Evolutionary conservation across 495 filamentous ascomycete genomes (phyloP).

Genomic region (Amniculicola lignicola): DNA sequence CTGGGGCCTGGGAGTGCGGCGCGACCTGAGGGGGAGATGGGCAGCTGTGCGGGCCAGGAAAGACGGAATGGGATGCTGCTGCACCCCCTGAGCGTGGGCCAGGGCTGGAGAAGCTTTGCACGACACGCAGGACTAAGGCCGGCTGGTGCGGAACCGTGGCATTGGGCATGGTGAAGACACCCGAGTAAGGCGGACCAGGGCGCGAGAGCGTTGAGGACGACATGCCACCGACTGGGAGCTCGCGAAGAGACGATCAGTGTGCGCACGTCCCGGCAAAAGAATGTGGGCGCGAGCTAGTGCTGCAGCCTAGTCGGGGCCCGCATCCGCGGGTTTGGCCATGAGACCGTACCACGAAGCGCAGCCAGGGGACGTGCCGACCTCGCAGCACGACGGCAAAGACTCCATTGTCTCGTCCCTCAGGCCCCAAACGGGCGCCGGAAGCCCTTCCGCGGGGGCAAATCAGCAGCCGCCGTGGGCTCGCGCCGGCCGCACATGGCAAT

Average conservation of each 20-base stretch:
- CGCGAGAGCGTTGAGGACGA: conserved; percentile 16
- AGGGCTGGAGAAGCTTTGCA: conserved; percentile 24
- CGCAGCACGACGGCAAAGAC: conserved; percentile 13
- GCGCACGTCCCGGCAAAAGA: conserved; percentile 30
- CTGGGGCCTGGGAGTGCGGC: conserved; percentile 13
- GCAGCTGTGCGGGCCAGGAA: conserved; percentile 36
- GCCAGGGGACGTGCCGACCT: conserved; percentile 3
- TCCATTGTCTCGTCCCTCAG: not conserved
- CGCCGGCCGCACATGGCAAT: conserved; percentile 9
- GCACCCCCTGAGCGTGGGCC: conserved; percentile 33
- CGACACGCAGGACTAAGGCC: conserved; percentile 6
- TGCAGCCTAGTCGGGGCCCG: conserved; percentile 19
- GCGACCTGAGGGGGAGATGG: conserved; percentile 34
- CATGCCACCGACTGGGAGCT: conserved; percentile 21
- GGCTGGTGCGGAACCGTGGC: conserved; percentile 30
- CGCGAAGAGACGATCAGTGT: conserved; percentile 21
- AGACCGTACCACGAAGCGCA: not conserved
- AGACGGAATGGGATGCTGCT: conserved; percentile 2
- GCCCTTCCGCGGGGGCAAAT: conserved; percentile 30
- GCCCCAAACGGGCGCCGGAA: conserved; percentile 21
- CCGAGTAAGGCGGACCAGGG: conserved; percentile 33
- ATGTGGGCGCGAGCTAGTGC: conserved; percentile 23
- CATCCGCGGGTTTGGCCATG: conserved; percentile 16
- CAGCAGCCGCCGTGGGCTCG: not conserved
- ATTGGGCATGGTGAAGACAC: conserved; percentile 28